Evolutionary conservation across 2,329 filamentous ascomycete genomes (phyloP), one percentile per base, ranked within the genome.

Genomic region (Teratosphaeria zuluensis): DNA sequence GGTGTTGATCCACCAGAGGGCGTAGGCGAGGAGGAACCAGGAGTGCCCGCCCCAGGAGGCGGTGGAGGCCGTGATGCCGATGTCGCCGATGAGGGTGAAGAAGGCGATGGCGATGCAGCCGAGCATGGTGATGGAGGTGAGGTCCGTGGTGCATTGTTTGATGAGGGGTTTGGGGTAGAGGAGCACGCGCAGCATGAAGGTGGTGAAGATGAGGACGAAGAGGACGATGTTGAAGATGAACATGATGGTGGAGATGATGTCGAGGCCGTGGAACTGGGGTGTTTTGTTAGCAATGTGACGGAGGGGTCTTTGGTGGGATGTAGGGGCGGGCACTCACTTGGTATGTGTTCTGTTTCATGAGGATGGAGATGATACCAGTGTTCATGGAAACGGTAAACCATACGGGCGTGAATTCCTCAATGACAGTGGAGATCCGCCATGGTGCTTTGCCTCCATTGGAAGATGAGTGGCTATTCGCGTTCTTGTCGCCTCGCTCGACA

Each of bases 1-100:
- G 16, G 60, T 62, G 55, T 58, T 62, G 35, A 61, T 58, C 63
- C 63, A 65, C 63, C 63, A 63, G 24, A 62, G 58, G 2, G 63
- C 62, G 53, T 59, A 61, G 12, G 61, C 59, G 8, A 63, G 61
- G 14, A 64, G 35, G 28, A 62, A 63, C 16, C 54, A 64, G 28
- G 61, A 55, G 35, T 65, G 61, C 7, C 54, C 61, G 33, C 63
- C 63, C 63, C 63, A 65, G 7, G 32, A 56, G 2, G 61, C 60
- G 33, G 54, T 56, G 32, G 48, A 55, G 28, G 58, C 60, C 12
- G 60, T 61, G 24, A 62, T 33, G 19, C 60, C 58, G 38, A 62
- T 55, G 55, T 61, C 51, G 16, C 14, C 28, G 52, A 53, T 7
- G 14, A 63, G 33, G 21, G 61, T 63, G 57, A 59, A 61, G 52